These are phyloP conservation scores for Ceratonia siliqua DNA, from an alignment of 306 rosid genomes.

Conservation along the genomic window DNA sequence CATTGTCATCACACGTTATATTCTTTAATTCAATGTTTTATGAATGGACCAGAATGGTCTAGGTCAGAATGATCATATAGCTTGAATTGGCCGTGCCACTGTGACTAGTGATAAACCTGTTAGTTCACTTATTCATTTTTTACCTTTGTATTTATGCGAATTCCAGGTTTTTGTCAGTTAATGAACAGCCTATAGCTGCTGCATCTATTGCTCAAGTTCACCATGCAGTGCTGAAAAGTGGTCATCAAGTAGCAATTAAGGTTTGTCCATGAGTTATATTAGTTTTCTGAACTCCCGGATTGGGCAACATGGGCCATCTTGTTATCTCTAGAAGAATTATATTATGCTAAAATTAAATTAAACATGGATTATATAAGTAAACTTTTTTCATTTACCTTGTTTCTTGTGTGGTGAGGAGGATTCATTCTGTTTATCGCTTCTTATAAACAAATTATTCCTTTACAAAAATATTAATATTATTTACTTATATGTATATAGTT, in stretches of 20 bases:
- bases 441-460: no score
- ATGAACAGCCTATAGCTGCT: constrained; percentile 83
- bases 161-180: constrained; percentile 76
- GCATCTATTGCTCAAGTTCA: constrained; percentile 98
- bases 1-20: background rate
- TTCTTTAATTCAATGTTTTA: background rate
- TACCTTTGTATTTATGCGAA: constrained; percentile 22
- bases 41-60: background rate
- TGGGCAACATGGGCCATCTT: background rate
- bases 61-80: background rate
- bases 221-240: constrained; percentile 63
- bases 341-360: background rate
- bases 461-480: no score
- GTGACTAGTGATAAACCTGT: background rate
- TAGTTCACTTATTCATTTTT: background rate
- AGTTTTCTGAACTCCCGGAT: constrained; percentile 18
- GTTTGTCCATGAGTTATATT: constrained; percentile 47
- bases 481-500: no score
- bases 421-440: no score
- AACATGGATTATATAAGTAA: background rate
- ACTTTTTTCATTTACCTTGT: no score
- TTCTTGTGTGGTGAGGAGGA: no score
- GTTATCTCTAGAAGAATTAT: background rate
- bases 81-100: constrained; percentile 19
- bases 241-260: constrained; percentile 87